phyloP scores from a whole-genome alignment of 163 green algal genomes.

The Prototheca cutis region DNA sequence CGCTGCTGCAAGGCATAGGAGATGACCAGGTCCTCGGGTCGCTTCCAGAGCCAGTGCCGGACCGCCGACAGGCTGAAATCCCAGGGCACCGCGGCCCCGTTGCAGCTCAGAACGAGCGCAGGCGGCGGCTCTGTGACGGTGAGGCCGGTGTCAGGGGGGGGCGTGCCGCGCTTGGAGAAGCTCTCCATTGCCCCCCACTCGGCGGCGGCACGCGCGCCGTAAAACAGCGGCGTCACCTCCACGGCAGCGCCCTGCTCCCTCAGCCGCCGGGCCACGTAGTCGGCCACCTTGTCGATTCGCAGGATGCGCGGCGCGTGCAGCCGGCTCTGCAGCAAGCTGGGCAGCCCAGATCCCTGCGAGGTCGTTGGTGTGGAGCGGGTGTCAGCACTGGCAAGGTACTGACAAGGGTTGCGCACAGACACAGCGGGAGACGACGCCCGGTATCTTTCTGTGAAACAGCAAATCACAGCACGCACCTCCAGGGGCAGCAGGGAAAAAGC shows the following conservation, averaged over 20 bases:
- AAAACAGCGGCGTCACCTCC: conserved; percentile 23
- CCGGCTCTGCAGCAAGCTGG: conserved; percentile 59
- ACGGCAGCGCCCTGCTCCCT: conserved; percentile 26
- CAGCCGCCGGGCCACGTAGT: conserved; percentile 48
- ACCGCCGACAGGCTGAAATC: conserved; percentile 69
- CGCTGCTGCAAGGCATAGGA: conserved; percentile 38
- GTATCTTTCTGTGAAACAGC: too few species aligned
- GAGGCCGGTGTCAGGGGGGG: too few species aligned
- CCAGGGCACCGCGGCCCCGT: conserved; percentile 58
- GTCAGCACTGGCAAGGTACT: too few species aligned
- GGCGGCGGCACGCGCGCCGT: conserved; percentile 5
- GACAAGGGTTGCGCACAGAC: too few species aligned
- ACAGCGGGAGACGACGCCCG: too few species aligned
- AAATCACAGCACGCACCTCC: conserved; percentile 21
- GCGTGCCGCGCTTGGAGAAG: too few species aligned
- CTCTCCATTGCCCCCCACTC: conserved; percentile 10
- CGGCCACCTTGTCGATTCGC: conserved; percentile 65
- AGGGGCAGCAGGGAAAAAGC: conserved; percentile 61
- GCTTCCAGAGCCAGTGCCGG: conserved; percentile 75
- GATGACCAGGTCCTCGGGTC: conserved; percentile 66
- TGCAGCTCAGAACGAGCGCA: conserved; percentile 57
- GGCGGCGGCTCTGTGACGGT: too few species aligned
- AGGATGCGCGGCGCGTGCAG: conserved; percentile 82
- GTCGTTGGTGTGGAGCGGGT: too few species aligned
- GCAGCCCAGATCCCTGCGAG: conserved; percentile 57